Evolutionary conservation across 768 basidiomycete genomes (phyloP).

Genomic region (Hygrocybe coccinea): DNA sequence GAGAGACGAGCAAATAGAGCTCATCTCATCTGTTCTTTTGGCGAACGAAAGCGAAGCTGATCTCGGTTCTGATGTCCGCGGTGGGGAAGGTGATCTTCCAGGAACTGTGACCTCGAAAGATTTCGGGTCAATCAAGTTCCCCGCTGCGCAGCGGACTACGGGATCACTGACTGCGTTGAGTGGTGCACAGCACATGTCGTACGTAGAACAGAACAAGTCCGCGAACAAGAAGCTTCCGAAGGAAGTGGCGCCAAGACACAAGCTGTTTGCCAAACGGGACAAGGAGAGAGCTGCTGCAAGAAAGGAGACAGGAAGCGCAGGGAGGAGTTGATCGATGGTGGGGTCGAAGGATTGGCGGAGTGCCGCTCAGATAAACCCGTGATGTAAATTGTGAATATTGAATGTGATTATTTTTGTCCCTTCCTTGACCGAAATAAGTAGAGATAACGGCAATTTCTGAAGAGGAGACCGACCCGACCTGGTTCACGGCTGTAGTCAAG

Average conservation of each 20-base stretch:
- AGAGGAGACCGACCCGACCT: not conserved
- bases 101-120: slow-evolving; percentile 85
- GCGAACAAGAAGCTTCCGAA: slow-evolving; percentile 76
- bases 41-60: slow-evolving; percentile 90
- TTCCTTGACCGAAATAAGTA: not conserved
- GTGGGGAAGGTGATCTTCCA: slow-evolving; percentile 78
- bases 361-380: not conserved
- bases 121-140: slow-evolving; percentile 72
- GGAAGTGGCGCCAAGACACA: slow-evolving; percentile 56
- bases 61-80: slow-evolving; percentile 76
- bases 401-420: not conserved
- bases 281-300: slow-evolving; percentile 59
- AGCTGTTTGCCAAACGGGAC: slow-evolving; percentile 78
- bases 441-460: not conserved
- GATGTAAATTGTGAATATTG: not conserved
- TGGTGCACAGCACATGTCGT: slow-evolving; percentile 89
- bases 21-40: slow-evolving; percentile 86
- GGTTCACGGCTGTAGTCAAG: slow-evolving; percentile 2
- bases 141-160: slow-evolving; percentile 67
- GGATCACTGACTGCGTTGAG: slow-evolving; percentile 80
- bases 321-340: slow-evolving; percentile 4
- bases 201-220: slow-evolving; percentile 87
- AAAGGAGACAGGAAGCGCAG: slow-evolving; percentile 37
- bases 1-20: slow-evolving; percentile 90
- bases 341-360: not conserved